These are phyloP conservation scores for Paradendryphiella salina DNA, from an alignment of 2,329 filamentous ascomycete genomes.

Conservation along the genomic window DNA sequence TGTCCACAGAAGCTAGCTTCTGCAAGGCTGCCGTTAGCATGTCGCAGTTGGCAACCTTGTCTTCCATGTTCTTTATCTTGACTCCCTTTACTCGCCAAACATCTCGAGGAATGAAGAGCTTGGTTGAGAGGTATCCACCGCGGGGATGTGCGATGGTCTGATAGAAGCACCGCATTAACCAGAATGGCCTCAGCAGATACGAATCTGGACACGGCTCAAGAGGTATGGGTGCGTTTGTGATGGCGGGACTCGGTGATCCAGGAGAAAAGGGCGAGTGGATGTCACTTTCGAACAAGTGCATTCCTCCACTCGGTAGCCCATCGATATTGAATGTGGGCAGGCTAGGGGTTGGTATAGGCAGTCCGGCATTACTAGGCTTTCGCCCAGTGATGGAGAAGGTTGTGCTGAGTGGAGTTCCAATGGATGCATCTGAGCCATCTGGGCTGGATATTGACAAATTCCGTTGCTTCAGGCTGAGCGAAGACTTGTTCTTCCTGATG, in stretches of 20 bases:
- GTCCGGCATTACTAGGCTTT: slow-evolving; percentile 58
- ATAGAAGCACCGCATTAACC: slow-evolving; percentile 93
- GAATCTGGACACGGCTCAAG: slow-evolving; percentile 92
- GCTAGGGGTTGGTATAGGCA: slow-evolving; percentile 71
- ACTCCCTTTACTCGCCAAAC: slow-evolving; percentile 94
- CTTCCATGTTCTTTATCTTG: slow-evolving; percentile 87
- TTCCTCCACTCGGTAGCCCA: slow-evolving; percentile 64
- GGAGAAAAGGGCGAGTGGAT: slow-evolving; percentile 70
- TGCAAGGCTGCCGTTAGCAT: slow-evolving; percentile 84
- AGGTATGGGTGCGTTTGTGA: slow-evolving; percentile 69
- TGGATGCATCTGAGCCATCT: slow-evolving; percentile 67
- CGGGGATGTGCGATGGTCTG: slow-evolving; percentile 89
- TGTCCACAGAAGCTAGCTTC: slow-evolving; percentile 82
- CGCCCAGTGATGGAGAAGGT: slow-evolving; percentile 60
- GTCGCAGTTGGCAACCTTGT: slow-evolving; percentile 92
- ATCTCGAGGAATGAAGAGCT: slow-evolving; percentile 88
- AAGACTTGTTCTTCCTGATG: slow-evolving; percentile 57
- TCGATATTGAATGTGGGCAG: slow-evolving; percentile 63
- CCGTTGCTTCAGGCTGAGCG: slow-evolving; percentile 69
- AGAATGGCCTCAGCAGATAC: slow-evolving; percentile 89
- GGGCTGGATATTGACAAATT: slow-evolving; percentile 69
- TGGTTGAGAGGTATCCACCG: slow-evolving; percentile 88
- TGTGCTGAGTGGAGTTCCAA: slow-evolving; percentile 72
- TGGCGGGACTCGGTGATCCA: slow-evolving; percentile 66
- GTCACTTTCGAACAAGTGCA: slow-evolving; percentile 82